Evolutionary conservation across 345 rosid species (phyloP), one percentile per base, ranked within the genome.

Genomic region (Salix viminalis): DNA sequence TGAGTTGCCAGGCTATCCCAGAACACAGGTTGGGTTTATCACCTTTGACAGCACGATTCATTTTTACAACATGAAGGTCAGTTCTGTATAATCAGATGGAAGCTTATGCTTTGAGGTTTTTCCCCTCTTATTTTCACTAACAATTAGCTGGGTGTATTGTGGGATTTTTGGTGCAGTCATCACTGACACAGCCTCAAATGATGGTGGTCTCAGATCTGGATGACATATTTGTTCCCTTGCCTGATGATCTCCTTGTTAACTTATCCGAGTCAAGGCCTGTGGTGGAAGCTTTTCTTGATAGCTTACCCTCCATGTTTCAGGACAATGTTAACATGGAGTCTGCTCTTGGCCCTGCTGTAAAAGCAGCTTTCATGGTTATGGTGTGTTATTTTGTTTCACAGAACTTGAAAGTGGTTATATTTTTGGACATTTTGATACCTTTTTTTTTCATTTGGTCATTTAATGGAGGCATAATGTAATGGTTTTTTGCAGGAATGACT

Each of bases 171-270:
- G 48, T 85, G 90, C 92, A 96, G 99, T 92, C 98, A 76, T 94
- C 98, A 72, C 85, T 96, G 86, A 89, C 90, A 56, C 99, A 94
- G 82, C 97, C 99, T 82, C 99, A 96, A 80, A 94, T 96, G 99
- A 92, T 96, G 97, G 98, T 96, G 75, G 96, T 96, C 76, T 89
- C 99, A 5, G 99, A 96, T 84, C 88, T 94, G 52, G 99, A 96
- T 79, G 99, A 94, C 81, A 75, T 96, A 69, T 96, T 96, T 81
- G 76, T 92, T 71, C 99, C 99, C 2, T 83, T 94, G 80, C 97
- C 97, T 6, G 98, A 96, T 85, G 99, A 96, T 86, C 98, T 96
- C 82, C 97, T 94, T 75, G 99, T 96, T 79, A 96, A 96, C 86
- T 88, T 96, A 85, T 92, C 99, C 71, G 99, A 96, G 85, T 96